Evolutionary conservation across 805 yeast species (phyloP).

Genomic region (Zygosaccharomyces pseudorouxii): DNA sequence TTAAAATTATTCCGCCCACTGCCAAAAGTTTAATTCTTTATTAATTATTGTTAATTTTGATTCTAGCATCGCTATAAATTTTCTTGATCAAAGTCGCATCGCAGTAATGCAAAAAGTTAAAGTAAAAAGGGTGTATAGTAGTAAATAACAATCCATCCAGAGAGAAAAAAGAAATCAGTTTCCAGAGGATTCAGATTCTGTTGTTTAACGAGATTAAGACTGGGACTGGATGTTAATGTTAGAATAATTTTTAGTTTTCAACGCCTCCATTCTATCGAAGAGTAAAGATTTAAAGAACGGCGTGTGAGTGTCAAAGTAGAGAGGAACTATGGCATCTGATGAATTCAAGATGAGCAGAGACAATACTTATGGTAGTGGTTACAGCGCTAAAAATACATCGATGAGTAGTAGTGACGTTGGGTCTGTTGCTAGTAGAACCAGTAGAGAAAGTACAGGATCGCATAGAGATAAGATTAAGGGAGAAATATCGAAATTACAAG

Average conservation of each 20-base stretch:
- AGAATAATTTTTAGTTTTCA: neutral
- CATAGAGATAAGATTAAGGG: neutral
- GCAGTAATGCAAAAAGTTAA: neutral
- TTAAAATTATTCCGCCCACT: neutral
- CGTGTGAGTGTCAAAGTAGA: neutral
- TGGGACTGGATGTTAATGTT: neutral
- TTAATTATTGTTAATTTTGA: neutral
- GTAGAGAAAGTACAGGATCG: neutral
- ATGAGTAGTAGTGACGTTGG: neutral
- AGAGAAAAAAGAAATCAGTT: neutral
- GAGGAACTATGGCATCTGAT: neutral
- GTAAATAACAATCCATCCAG: neutral
- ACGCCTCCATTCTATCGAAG: neutral
- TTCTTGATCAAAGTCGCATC: neutral
- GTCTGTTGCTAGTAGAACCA: neutral
- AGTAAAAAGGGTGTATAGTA: neutral
- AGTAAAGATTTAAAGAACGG: conserved; percentile 1
- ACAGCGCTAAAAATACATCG: neutral
- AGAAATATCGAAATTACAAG: conserved; percentile 7
- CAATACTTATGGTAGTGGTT: neutral
- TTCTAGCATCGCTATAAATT: neutral
- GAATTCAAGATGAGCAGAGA: conserved; percentile 1
- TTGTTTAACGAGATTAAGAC: neutral
- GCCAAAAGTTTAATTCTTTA: neutral
- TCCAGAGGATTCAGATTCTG: neutral